A percentile compares a stretch with the other conserved stretches of the same genome.
Conservation (phyloP, 2,329 filamentous ascomycete genomes). For the Aspergillus aculeatus region DNA sequence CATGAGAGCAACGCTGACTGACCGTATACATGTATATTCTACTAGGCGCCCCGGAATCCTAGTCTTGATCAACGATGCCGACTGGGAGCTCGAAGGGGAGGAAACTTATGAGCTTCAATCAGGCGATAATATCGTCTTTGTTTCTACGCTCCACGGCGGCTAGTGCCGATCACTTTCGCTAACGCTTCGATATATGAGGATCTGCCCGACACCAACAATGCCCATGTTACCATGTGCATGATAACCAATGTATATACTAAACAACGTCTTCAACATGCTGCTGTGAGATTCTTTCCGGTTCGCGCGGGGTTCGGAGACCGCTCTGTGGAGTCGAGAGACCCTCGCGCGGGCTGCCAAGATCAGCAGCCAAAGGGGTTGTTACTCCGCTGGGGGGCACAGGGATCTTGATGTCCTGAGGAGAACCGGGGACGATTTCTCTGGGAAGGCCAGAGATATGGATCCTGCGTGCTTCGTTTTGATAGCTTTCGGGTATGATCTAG, state of each 20-base stretch:
- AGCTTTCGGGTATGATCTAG: conserved; percentile 89
- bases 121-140: conserved; percentile 88
- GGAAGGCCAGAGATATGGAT: conserved; percentile 76
- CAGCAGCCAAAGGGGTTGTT: conserved; percentile 45
- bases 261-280: conserved; percentile 48
- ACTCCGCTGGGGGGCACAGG: conserved; percentile 63
- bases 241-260: conserved; percentile 21
- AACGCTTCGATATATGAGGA: conserved; percentile 1
- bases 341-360: conserved; percentile 40
- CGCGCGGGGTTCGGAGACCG: conserved; percentile 43
- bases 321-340: conserved; percentile 46
- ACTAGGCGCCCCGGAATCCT: conserved; percentile 90
- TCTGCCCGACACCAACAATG: background rate
- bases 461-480: conserved; percentile 92
- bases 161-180: conserved; percentile 40
- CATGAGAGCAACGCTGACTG: conserved; percentile 14
- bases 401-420: conserved; percentile 77
- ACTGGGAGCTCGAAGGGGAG: conserved; percentile 97
- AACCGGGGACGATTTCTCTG: conserved; percentile 67
- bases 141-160: conserved; percentile 93
- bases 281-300: conserved; percentile 45
- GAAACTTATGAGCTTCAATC: conserved; percentile 80
- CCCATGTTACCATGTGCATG: conserved; percentile 5
- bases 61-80: conserved; percentile 93
- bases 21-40: conserved; percentile 7